A percentile compares a stretch with the other conserved stretches of the same genome.
Conservation (phyloP, 148 eudicot genomes). For the Drosera capensis region DNA sequence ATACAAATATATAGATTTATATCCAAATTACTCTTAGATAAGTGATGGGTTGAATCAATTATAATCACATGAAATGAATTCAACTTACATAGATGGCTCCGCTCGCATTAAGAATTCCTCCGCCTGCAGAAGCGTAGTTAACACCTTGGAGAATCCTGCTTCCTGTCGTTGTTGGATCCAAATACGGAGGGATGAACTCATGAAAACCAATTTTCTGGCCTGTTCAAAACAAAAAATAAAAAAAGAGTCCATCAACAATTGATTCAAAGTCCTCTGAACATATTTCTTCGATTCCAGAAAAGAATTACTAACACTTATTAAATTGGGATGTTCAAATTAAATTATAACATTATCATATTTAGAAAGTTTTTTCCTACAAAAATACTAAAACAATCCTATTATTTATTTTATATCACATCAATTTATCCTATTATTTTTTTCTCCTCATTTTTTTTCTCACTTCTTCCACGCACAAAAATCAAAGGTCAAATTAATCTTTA, state of each 20-base stretch:
- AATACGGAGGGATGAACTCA: constrained; percentile 53
- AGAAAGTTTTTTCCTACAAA: no score
- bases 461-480: no score
- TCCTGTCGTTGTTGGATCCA: constrained; percentile 73
- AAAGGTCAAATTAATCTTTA: no score
- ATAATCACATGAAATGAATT: background rate
- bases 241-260: background rate
- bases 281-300: background rate
- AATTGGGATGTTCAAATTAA: no score
- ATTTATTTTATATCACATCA: no score
- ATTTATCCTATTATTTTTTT: no score
- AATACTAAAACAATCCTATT: no score
- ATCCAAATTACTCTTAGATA: background rate
- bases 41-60: background rate
- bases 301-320: no score
- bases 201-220: constrained; percentile 49
- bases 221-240: constrained; percentile 6
- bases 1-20: background rate
- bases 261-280: background rate
- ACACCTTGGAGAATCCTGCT: constrained; percentile 44
- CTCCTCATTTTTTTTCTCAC: no score
- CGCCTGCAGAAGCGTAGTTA: constrained; percentile 90
- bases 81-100: constrained; percentile 58
- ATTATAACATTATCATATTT: no score
- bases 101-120: constrained; percentile 63